A percentile compares a stretch with the other conserved stretches of the same genome.
These are phyloP conservation scores for Stachybotrys chlorohalonatus DNA, from an alignment of 2,329 filamentous ascomycete genomes.

Conservation along the genomic window DNA sequence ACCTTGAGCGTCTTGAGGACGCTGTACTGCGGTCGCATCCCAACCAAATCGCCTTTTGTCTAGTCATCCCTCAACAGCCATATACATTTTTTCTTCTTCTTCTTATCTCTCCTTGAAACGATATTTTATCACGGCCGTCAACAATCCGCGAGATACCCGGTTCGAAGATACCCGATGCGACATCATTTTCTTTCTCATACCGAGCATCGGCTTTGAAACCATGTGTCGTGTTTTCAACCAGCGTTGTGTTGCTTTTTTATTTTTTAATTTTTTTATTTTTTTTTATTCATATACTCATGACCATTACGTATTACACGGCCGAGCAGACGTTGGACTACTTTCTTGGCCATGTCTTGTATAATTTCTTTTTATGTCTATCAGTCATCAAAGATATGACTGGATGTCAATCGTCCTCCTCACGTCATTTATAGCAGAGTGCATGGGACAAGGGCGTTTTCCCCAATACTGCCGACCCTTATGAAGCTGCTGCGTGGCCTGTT, in stretches of 20 bases:
- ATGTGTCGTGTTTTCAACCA: neutral
- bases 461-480: too few relatives aligned
- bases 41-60: neutral
- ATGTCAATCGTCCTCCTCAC: too few relatives aligned
- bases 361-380: too few relatives aligned
- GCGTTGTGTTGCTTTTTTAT: neutral
- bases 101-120: neutral
- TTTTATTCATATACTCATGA: neutral
- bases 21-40: too few relatives aligned
- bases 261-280: neutral
- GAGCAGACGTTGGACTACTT: neutral
- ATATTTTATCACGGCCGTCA: neutral
- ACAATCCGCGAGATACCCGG: neutral
- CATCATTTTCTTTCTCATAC: neutral
- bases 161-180: constrained; percentile 1
- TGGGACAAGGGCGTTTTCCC: too few relatives aligned
- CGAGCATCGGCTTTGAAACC: neutral
- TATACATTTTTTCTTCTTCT: neutral
- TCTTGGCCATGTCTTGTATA: too few relatives aligned
- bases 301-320: neutral
- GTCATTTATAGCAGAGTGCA: too few relatives aligned
- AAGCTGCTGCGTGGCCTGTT: neutral
- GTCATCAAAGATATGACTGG: too few relatives aligned
- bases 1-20: constrained; percentile 17
- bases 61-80: neutral